Evolutionary conservation across 768 basidiomycete genomes (phyloP).

Genomic region (Mycena vitilis): DNA sequence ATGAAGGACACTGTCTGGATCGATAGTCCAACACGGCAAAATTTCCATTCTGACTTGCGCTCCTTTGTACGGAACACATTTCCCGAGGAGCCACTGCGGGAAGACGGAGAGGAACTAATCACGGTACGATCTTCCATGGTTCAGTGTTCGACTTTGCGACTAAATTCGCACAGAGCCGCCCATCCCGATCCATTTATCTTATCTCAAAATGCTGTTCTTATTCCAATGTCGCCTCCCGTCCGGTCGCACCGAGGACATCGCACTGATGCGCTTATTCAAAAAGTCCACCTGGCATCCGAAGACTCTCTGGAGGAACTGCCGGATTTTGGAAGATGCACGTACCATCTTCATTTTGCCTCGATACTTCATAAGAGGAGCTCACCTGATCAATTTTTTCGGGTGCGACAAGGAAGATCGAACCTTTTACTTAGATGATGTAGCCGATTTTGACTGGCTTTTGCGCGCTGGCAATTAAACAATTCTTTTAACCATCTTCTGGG

Average conservation of each 20-base stretch:
- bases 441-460: slow-evolving; percentile 19
- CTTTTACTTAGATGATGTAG: slow-evolving; percentile 24
- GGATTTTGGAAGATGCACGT: slow-evolving; percentile 13
- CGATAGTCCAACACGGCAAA: background rate
- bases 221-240: slow-evolving; percentile 19
- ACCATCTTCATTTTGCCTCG: slow-evolving; percentile 25
- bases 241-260: slow-evolving; percentile 7
- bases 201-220: slow-evolving; percentile 21
- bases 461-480: slow-evolving; percentile 21
- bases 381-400: slow-evolving; percentile 21
- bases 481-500: too few relatives aligned
- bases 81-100: background rate
- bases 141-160: background rate
- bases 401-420: background rate
- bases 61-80: background rate
- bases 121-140: background rate
- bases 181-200: slow-evolving; percentile 26
- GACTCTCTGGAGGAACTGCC: slow-evolving; percentile 25
- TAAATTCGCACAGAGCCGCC: slow-evolving; percentile 24
- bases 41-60: background rate
- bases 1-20: background rate
- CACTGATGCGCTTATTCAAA: slow-evolving; percentile 27
- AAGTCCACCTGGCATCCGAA: slow-evolving; percentile 18
- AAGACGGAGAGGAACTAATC: background rate
- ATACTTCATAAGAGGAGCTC: slow-evolving; percentile 24